Conservation (phyloP, 495 filamentous ascomycete genomes). For the Eremomyces bilateralis region DNA sequence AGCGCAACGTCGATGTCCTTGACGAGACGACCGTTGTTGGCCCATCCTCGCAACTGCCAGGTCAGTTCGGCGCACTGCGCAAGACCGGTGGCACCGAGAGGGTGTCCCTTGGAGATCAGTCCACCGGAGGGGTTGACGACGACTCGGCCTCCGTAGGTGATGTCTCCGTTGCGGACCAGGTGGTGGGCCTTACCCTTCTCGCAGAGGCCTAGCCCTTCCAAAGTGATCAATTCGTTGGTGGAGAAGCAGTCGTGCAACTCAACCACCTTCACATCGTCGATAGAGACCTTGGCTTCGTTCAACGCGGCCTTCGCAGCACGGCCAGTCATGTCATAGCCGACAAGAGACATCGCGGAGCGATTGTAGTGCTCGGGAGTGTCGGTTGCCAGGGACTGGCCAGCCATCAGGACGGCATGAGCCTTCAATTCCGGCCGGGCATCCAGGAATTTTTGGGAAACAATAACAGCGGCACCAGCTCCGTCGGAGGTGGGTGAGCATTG, state of each 20-base stretch:
- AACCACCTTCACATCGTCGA: constrained; percentile 54
- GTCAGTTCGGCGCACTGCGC: constrained; percentile 87
- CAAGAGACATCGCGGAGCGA: constrained; percentile 53
- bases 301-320: constrained; percentile 42
- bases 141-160: constrained; percentile 72
- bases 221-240: constrained; percentile 70
- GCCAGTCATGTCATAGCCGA: constrained; percentile 68
- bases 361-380: constrained; percentile 55
- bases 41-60: constrained; percentile 90
- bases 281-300: constrained; percentile 45
- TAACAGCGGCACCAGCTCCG: constrained; percentile 67
- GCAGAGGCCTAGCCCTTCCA: constrained; percentile 66
- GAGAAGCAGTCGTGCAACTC: constrained; percentile 95
- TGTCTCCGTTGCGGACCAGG: constrained; percentile 67
- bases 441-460: constrained; percentile 73
- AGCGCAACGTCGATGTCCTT: constrained; percentile 43
- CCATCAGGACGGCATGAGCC: constrained; percentile 59
- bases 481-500: constrained; percentile 77
- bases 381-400: constrained; percentile 62
- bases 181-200: constrained; percentile 72
- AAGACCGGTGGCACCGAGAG: constrained; percentile 73
- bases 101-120: constrained; percentile 86
- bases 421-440: constrained; percentile 62
- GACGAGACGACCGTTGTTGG: constrained; percentile 64
- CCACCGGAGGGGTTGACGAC: constrained; percentile 85